Conservation (phyloP, 2,329 filamentous ascomycete species). For the Calonectria naviculata region DNA sequence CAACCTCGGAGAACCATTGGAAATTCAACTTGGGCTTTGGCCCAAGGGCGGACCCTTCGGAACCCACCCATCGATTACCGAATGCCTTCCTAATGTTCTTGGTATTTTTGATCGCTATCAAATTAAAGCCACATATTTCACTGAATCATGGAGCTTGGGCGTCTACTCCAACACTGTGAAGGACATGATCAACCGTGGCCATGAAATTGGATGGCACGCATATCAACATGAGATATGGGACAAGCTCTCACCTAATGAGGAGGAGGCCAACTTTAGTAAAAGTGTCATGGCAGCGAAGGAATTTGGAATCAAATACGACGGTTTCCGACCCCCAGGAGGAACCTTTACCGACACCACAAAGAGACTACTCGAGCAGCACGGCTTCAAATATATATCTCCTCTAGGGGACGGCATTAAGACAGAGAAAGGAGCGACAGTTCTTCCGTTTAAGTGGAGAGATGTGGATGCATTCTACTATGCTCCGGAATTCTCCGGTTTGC, state of each 20-base stretch:
- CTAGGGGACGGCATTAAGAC: not conserved
- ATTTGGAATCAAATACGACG: not conserved
- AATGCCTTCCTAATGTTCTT: not conserved
- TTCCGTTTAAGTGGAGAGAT: not conserved
- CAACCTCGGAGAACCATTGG: not conserved
- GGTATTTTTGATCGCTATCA: not conserved
- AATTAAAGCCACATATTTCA: not conserved
- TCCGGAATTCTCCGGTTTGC: not conserved
- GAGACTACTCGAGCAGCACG: not conserved
- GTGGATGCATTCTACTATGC: not conserved
- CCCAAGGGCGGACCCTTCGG: not conserved
- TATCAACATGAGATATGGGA: not conserved
- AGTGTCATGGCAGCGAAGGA: not conserved
- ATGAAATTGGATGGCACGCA: not conserved
- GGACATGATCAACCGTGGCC: not conserved
- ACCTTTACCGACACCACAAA: not conserved
- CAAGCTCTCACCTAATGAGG: not conserved
- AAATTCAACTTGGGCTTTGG: not conserved
- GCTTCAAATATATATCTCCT: not conserved
- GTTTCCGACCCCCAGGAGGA: not conserved
- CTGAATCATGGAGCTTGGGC: not conserved
- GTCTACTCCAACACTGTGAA: not conserved
- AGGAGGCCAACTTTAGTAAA: not conserved
- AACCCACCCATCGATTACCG: not conserved
- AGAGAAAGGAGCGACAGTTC: not conserved